Evolutionary conservation across 495 filamentous ascomycete genomes (phyloP), one percentile per base, ranked within the genome.

Genomic region (Penicillium argentinense): DNA sequence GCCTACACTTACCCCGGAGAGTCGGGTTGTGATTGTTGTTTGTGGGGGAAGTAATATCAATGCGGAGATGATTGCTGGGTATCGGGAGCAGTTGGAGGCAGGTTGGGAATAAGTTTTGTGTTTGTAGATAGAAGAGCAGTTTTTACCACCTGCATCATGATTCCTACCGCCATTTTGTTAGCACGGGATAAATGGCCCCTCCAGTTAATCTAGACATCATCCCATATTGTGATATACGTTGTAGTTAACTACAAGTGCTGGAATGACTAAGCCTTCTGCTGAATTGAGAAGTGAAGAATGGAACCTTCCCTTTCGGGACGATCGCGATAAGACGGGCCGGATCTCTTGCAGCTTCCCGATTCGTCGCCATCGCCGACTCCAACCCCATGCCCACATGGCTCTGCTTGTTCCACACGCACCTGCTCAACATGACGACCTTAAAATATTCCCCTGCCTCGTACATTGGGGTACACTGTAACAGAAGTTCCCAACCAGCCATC

Each of bases 41-140:
- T 97, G 91, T 64, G 91, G 92, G 0, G 91, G 91, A 11, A 82
- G 75, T 21, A 85, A 83, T 59, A 73, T 90, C 34, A 82, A 77
- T 4, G 56, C 84, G 9, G 80, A 87, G 27, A 80, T 83, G 56
- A 59, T 97, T 58, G 72, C 69, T 23, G 64, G 62, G 42, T 97
- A 87, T 64, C 74, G 71, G 54, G 57, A 74, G 67, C 46, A 46
- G 43, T 36, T 73, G n/a, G 42, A 60, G 17, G 37, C 52, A 24
- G 67, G 69, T 1, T 73, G 69, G 69, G 21, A 45, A 14, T 55
- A 45, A 39, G 22, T 22, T n/a, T n/a, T n/a, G n/a, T n/a, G n/a
- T n/a, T n/a, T n/a, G n/a, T n/a, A n/a, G n/a, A n/a, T n/a, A n/a
- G n/a, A n/a, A n/a, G n/a, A n/a, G n/a, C n/a, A n/a, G n/a, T n/a